Evolutionary conservation across 2,329 filamentous ascomycete species (phyloP).

Genomic region (Arachnomyces sp.): DNA sequence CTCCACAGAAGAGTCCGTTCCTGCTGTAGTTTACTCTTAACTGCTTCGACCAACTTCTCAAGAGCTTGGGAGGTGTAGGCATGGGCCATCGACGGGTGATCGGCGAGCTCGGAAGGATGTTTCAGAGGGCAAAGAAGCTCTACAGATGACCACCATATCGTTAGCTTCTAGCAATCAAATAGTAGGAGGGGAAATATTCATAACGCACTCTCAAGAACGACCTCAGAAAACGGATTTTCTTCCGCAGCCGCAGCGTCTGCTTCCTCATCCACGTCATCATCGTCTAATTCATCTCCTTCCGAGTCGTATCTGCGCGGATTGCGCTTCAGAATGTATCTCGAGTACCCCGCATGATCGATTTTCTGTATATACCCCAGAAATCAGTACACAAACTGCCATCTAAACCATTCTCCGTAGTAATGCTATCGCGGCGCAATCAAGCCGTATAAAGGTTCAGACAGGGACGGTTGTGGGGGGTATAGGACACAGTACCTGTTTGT

Average conservation of each 20-base stretch:
- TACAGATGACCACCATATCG: conserved; percentile 18
- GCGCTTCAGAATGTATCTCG: conserved; percentile 50
- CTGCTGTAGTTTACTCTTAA: conserved; percentile 50
- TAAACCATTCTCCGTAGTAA: background rate
- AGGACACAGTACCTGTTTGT: conserved; percentile 45
- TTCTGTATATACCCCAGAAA: conserved; percentile 32
- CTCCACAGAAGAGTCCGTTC: conserved; percentile 51
- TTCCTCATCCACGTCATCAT: conserved; percentile 51
- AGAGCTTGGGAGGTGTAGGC: conserved; percentile 54
- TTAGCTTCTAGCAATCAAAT: conserved; percentile 7
- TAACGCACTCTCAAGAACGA: conserved; percentile 48
- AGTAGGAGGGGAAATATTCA: background rate
- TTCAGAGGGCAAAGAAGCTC: conserved; percentile 55
- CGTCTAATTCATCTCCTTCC: conserved; percentile 56
- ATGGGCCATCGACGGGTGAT: conserved; percentile 52
- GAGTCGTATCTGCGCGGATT: conserved; percentile 56
- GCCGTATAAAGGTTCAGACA: background rate
- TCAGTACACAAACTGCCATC: background rate
- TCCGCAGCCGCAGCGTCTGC: conserved; percentile 52
- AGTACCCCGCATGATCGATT: conserved; percentile 56
- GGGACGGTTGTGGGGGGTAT: background rate
- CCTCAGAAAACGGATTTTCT: conserved; percentile 55
- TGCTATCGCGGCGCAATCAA: background rate
- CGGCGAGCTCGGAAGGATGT: conserved; percentile 52
- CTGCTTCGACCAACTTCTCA: conserved; percentile 49